These are phyloP conservation scores for Naganishia antarctica DNA, from an alignment of 768 basidiomycete genomes.

Conservation along the genomic window DNA sequence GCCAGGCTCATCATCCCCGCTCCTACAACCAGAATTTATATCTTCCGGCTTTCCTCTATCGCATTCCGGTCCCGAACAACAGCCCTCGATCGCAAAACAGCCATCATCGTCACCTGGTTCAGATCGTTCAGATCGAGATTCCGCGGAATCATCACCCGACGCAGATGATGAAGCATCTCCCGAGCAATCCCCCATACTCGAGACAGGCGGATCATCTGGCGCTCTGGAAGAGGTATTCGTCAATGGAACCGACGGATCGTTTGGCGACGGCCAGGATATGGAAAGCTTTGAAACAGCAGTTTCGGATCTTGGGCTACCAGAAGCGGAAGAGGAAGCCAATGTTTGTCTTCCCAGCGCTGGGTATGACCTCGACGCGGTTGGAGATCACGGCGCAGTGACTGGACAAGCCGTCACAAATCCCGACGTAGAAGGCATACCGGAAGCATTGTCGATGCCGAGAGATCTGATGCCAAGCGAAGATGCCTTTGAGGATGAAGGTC, in stretches of 20 bases:
- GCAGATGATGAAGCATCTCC: constrained; percentile 24
- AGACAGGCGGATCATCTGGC: no score
- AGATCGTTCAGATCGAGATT: constrained; percentile 1
- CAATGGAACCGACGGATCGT: not conserved
- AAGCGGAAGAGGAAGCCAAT: constrained; percentile 5
- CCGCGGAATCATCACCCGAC: constrained; percentile 5
- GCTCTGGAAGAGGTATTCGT: not conserved
- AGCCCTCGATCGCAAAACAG: no score
- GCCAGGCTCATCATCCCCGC: not conserved
- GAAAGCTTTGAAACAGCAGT: not conserved
- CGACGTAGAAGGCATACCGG: constrained; percentile 30
- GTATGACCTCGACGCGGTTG: not conserved
- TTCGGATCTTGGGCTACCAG: not conserved
- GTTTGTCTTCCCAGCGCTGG: not conserved
- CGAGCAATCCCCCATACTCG: not conserved
- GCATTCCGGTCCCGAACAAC: no score
- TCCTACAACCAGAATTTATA: no score
- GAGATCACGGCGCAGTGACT: not conserved
- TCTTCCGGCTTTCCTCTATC: no score
- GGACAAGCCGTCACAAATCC: constrained; percentile 12
- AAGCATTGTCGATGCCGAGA: constrained; percentile 37
- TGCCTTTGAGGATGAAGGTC: constrained; percentile 68
- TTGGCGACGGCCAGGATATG: not conserved
- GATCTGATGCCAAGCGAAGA: constrained; percentile 46
- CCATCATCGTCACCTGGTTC: not conserved